A percentile compares a stretch with the other conserved stretches of the same genome.
Evolutionary conservation across 2,329 filamentous ascomycete genomes (phyloP).

Genomic region (Diaporthe humulicola): DNA sequence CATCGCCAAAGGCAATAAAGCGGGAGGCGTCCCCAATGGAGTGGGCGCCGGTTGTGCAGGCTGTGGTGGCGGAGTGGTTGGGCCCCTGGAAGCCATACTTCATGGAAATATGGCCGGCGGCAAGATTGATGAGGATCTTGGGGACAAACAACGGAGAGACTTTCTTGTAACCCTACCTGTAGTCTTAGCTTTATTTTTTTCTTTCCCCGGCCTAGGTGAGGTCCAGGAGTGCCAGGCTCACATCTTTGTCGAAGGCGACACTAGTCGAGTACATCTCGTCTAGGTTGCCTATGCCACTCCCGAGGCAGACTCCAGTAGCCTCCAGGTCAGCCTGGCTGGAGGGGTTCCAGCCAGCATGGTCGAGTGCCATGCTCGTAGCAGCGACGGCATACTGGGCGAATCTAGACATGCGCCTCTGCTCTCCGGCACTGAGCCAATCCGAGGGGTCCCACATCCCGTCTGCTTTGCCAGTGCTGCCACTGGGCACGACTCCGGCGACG

Average conservation of each 20-base stretch:
- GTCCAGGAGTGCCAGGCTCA: constrained; percentile 57
- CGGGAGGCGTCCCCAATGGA: constrained; percentile 94
- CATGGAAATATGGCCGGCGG: constrained; percentile 95
- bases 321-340: constrained; percentile 73
- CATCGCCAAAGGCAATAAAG: constrained; percentile 91
- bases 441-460: constrained; percentile 62
- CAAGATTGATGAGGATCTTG: constrained; percentile 92
- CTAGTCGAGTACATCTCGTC: constrained; percentile 91
- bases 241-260: constrained; percentile 79
- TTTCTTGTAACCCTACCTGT: constrained; percentile 84
- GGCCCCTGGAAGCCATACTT: constrained; percentile 89
- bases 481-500: constrained; percentile 86
- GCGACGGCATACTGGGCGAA: constrained; percentile 95
- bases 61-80: constrained; percentile 93
- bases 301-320: constrained; percentile 89
- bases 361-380: constrained; percentile 86
- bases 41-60: constrained; percentile 96
- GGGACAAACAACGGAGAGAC: constrained; percentile 96
- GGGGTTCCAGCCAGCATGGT: constrained; percentile 84
- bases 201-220: neutral
- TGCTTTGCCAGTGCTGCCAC: constrained; percentile 50
- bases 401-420: constrained; percentile 84
- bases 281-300: constrained; percentile 95
- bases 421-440: constrained; percentile 67
- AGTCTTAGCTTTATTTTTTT: constrained; percentile 37